These are phyloP conservation scores for Phytophthora niederhauseri DNA, from an alignment of 352 stramenopile species.

Conservation along the genomic window DNA sequence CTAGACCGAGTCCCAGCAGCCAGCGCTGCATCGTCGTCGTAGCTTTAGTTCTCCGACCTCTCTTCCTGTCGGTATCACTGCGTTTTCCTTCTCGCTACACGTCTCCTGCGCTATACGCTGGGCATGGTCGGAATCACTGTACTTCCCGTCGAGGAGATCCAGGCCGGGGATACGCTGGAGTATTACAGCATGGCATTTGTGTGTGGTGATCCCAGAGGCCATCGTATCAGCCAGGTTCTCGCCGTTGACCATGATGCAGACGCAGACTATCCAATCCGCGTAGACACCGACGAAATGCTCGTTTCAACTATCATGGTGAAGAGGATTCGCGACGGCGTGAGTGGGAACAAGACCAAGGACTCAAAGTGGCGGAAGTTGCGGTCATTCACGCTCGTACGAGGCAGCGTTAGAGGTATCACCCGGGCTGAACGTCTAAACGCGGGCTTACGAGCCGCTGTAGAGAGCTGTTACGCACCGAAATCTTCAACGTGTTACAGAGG, in stretches of 20 bases:
- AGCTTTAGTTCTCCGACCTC: too few species aligned
- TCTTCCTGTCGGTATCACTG: too few species aligned
- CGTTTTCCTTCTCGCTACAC: too few species aligned
- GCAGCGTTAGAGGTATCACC: neutral
- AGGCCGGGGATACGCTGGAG: neutral
- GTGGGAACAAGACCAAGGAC: neutral
- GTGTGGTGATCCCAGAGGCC: neutral
- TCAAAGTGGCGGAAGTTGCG: neutral
- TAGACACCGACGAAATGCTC: neutral
- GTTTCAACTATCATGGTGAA: neutral
- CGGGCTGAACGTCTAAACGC: neutral
- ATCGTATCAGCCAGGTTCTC: neutral
- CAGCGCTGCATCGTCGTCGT: too few species aligned
- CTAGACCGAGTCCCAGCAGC: too few species aligned
- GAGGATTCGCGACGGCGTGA: neutral
- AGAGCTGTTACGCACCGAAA: neutral
- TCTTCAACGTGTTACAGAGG: too few species aligned
- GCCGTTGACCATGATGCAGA: neutral
- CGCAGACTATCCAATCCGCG: neutral
- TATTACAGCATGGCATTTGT: neutral
- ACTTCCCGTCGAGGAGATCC: neutral
- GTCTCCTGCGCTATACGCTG: too few species aligned
- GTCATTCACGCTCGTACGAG: neutral
- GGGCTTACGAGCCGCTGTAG: neutral
- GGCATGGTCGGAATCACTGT: too few species aligned